A percentile compares a stretch with the other conserved stretches of the same genome.
Conservation (phyloP, 192 early-diverging fungal species). For the Gonapodya prolifera region DNA sequence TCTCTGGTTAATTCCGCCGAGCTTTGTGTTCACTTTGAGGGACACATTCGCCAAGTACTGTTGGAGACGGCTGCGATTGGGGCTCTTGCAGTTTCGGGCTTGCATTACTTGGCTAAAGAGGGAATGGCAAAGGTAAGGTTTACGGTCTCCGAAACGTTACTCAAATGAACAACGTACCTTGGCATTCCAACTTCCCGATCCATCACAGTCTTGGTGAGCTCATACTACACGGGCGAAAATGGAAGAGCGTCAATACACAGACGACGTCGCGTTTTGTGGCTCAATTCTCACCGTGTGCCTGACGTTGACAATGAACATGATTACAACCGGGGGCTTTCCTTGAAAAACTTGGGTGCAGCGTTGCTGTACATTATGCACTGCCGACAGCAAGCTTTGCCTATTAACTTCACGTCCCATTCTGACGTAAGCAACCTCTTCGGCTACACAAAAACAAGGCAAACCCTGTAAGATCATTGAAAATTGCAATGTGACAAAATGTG, state of each 20-base stretch:
- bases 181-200: background rate
- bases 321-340: background rate
- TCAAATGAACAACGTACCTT: background rate
- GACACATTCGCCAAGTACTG: background rate
- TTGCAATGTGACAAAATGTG: background rate
- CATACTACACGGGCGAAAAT: too few species aligned
- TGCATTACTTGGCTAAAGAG: background rate
- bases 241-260: too few species aligned
- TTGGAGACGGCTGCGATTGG: background rate
- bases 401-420: background rate
- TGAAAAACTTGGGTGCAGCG: background rate
- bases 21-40: constrained; percentile 86
- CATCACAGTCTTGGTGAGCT: background rate
- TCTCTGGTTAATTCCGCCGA: constrained; percentile 72
- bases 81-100: background rate
- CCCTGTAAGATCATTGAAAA: background rate
- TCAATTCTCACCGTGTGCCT: background rate
- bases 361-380: background rate
- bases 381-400: background rate
- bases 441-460: background rate
- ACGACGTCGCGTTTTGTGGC: too few species aligned
- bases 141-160: too few species aligned
- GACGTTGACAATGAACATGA: background rate
- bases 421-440: background rate
- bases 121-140: background rate